Evolutionary conservation across 2,329 filamentous ascomycete genomes (phyloP).

Genomic region (Trichoderma atroviride): DNA sequence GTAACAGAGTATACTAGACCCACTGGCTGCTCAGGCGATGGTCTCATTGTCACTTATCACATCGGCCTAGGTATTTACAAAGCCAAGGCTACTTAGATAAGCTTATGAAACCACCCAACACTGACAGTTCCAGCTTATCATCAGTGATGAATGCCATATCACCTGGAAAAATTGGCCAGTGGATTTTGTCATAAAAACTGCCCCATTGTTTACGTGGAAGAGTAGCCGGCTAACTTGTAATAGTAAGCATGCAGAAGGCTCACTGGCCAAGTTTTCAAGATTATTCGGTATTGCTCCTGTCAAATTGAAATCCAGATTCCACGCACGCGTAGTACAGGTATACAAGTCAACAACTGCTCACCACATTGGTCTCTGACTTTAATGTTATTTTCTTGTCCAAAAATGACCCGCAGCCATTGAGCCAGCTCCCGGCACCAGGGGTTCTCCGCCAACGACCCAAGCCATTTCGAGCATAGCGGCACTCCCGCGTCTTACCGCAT

Average conservation of each 20-base stretch:
- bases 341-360: background rate
- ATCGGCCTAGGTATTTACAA: too few relatives aligned
- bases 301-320: background rate
- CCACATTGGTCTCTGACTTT: background rate
- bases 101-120: too few relatives aligned
- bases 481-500: background rate
- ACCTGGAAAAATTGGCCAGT: background rate
- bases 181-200: background rate
- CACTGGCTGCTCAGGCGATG: too few relatives aligned
- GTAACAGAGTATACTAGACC: too few relatives aligned
- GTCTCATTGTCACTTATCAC: too few relatives aligned
- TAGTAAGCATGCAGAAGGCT: too few relatives aligned
- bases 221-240: too few relatives aligned
- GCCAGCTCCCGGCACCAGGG: conserved; percentile 12
- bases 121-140: too few relatives aligned
- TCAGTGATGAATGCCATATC: background rate
- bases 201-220: background rate
- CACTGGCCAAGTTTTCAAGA: background rate
- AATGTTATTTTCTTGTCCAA: background rate
- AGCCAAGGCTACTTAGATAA: too few relatives aligned
- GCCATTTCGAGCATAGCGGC: background rate
- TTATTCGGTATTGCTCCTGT: background rate
- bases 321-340: background rate
- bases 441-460: conserved; percentile 5
- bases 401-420: background rate